Percentiles rank a stretch among this genome's conserved stretches.
phyloP scores from a whole-genome alignment of 2,329 filamentous ascomycete species.

The Ophiostoma novo-ulmi region DNA sequence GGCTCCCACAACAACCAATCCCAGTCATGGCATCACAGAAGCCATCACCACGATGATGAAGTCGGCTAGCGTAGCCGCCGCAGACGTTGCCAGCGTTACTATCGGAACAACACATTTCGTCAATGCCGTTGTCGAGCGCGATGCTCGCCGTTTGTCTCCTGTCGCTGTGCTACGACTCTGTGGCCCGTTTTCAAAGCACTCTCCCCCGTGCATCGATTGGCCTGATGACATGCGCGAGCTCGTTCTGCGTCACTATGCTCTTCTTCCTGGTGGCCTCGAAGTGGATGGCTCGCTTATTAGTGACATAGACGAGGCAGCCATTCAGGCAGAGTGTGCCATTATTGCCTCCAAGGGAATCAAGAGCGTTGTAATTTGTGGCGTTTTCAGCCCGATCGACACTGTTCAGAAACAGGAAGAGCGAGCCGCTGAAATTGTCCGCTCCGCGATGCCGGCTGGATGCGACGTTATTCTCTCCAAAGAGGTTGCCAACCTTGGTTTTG shows the following conservation, averaged over 20 bases:
- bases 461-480: constrained; percentile 49
- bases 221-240: constrained; percentile 45
- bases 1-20: constrained; percentile 45
- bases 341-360: constrained; percentile 42
- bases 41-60: constrained; percentile 43
- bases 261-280: constrained; percentile 48
- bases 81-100: constrained; percentile 44
- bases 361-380: constrained; percentile 45
- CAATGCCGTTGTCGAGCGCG: constrained; percentile 53
- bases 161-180: constrained; percentile 53
- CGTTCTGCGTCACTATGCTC: constrained; percentile 42
- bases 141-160: constrained; percentile 42
- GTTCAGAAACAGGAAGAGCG: constrained; percentile 46
- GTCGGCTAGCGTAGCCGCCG: constrained; percentile 33
- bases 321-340: constrained; percentile 37
- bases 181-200: constrained; percentile 49
- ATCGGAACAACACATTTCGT: constrained; percentile 56
- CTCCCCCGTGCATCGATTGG: constrained; percentile 50
- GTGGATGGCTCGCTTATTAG: constrained; percentile 47
- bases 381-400: constrained; percentile 52
- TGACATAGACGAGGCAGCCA: constrained; percentile 41
- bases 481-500: constrained; percentile 49
- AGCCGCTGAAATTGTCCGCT: constrained; percentile 40
- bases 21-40: constrained; percentile 43
- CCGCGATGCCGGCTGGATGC: constrained; percentile 36